A percentile compares a stretch with the other conserved stretches of the same genome.
Evolutionary conservation across 371 early-diverging fungal species (phyloP).

Genomic region (Apophysomyces variabilis): DNA sequence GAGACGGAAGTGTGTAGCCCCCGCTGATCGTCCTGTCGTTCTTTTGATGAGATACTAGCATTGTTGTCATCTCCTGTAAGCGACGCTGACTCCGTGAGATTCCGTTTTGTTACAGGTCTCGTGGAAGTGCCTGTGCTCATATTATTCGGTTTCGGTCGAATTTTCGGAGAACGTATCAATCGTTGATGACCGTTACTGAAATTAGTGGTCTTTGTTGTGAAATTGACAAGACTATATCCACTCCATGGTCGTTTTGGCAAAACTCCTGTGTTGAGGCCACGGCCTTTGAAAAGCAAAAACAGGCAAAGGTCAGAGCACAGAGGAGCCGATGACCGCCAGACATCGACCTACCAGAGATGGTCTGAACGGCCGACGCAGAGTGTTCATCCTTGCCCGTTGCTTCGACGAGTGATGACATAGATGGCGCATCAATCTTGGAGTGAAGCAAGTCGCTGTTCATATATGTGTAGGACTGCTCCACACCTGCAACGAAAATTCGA

Average conservation of each 20-base stretch:
- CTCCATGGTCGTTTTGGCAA: slow-evolving; percentile 20
- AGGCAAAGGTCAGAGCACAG: slow-evolving; percentile 3
- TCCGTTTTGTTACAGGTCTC: slow-evolving; percentile 6
- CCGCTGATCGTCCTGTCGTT: slow-evolving; percentile 9
- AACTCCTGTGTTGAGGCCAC: slow-evolving; percentile 4
- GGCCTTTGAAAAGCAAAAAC: slow-evolving; percentile 16
- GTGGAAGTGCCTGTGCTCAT: background rate
- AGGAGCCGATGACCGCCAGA: slow-evolving; percentile 14
- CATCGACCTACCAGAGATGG: slow-evolving; percentile 23
- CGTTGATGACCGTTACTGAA: background rate
- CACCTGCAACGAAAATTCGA: background rate
- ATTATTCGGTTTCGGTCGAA: slow-evolving; percentile 3
- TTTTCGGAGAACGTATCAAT: slow-evolving; percentile 5
- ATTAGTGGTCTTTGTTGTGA: background rate
- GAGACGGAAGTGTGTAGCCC: slow-evolving; percentile 16
- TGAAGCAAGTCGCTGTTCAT: slow-evolving; percentile 11
- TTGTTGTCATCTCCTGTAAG: background rate
- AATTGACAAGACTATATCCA: slow-evolving; percentile 16
- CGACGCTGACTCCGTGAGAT: slow-evolving; percentile 4
- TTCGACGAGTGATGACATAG: slow-evolving; percentile 30
- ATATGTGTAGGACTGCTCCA: slow-evolving; percentile 2
- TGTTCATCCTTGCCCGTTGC: slow-evolving; percentile 23
- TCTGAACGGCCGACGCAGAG: slow-evolving; percentile 22
- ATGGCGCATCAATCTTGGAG: slow-evolving; percentile 16
- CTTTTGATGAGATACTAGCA: background rate